Evolutionary conservation across 108 stramenopile species (phyloP), one percentile per base, ranked within the genome.

Genomic region (Chaetoceros tenuissimus): DNA sequence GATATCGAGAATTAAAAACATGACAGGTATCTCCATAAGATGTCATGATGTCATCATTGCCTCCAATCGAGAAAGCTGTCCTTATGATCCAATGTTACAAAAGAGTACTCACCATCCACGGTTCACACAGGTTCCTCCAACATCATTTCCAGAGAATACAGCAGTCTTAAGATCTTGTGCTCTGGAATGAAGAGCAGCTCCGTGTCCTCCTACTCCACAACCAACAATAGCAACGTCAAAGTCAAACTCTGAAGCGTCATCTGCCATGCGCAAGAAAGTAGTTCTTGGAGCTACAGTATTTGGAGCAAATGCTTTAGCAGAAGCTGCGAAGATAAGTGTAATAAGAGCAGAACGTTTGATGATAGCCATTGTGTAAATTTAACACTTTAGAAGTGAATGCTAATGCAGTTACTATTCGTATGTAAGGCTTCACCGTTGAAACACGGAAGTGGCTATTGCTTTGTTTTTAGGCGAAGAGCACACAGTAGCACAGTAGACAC

Each of bases 181-280:
- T 0, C 95, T 82, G 30, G 93, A 85, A 76, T 98, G 97, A 48
- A 98, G 76, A 47, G 97, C 97, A 31, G 97, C 97, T 30, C 95
- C 97, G 71, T 98, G 97, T n/a, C 97, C 97, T n/a, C 97, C 97
- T 17, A 98, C 97, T 31, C 97, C 97, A 63, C 97, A 98, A 22
- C 97, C 97, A 31, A 97, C 82, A 56, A 92, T 82, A 62, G 85
- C 85, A 43, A 93, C 85, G 71, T 93, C 91, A 67, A 83, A 93
- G 63, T 93, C 91, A 45, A 62, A 58, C 13, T 40, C 34, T 13
- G 34, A 78, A 30, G 67, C 67, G 1, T 57, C 71, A 46, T 60
- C 60, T 16, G 64, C 53, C 60, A 66, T 70, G 48, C 34, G 34
- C 5, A 40, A 13, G 13, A 40, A 40, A 13, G 34, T 40, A 10